phyloP scores from a whole-genome alignment of 805 yeast species.

The Candida anglica region DNA sequence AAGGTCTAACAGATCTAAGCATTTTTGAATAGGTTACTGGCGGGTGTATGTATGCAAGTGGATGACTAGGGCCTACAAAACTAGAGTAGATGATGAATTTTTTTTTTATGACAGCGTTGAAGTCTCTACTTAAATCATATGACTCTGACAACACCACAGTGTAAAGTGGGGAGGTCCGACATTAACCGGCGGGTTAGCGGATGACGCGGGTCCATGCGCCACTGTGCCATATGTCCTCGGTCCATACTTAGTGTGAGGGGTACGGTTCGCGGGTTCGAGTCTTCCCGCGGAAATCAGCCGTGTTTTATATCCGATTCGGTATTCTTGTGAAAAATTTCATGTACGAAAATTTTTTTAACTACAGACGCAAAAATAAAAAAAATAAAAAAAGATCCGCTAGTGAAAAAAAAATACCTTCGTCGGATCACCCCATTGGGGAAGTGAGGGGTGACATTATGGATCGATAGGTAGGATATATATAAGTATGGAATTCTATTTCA shows the following conservation, averaged over 20 bases:
- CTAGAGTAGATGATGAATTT: neutral
- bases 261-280: neutral
- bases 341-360: neutral
- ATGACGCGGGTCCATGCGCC: neutral
- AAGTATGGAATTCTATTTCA: too few species aligned
- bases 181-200: constrained; percentile 2
- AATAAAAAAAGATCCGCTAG: too few species aligned
- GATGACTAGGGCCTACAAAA: too few species aligned
- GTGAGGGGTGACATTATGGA: too few species aligned
- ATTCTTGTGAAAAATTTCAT: neutral
- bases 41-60: too few species aligned
- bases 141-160: too few species aligned
- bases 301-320: neutral
- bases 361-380: neutral
- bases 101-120: neutral
- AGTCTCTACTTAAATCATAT: too few species aligned
- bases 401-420: too few species aligned
- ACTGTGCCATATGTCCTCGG: neutral
- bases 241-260: neutral
- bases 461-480: too few species aligned
- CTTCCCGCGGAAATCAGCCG: neutral
- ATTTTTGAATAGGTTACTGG: neutral
- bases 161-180: constrained; percentile 3
- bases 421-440: too few species aligned
- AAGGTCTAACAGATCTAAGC: neutral